A percentile compares a stretch with the other conserved stretches of the same genome.
These are phyloP conservation scores for Trametes maxima DNA, from an alignment of 768 basidiomycete species.

Conservation along the genomic window DNA sequence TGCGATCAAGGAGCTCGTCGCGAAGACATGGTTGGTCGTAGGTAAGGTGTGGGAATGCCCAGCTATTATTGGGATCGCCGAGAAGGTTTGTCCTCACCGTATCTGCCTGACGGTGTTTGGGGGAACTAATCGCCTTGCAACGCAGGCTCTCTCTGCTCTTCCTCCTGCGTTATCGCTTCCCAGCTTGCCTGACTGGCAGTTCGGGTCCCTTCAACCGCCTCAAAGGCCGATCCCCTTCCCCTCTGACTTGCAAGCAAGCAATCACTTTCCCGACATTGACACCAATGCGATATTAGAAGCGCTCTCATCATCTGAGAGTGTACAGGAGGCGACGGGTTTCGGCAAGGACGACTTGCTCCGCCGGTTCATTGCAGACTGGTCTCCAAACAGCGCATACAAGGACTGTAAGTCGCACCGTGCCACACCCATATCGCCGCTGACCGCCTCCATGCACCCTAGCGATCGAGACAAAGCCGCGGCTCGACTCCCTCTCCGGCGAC, in stretches of 20 bases:
- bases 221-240: slow-evolving; percentile 49
- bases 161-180: slow-evolving; percentile 21
- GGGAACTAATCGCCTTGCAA: not conserved
- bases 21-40: slow-evolving; percentile 66
- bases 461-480: slow-evolving; percentile 52
- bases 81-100: slow-evolving; percentile 47
- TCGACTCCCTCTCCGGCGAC: slow-evolving; percentile 65
- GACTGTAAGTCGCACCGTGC: slow-evolving; percentile 61
- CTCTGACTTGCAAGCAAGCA: slow-evolving; percentile 27
- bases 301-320: slow-evolving; percentile 52
- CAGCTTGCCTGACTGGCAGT: slow-evolving; percentile 41
- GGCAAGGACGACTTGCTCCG: slow-evolving; percentile 57
- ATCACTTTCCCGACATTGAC: slow-evolving; percentile 50
- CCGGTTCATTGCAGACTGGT: slow-evolving; percentile 62
- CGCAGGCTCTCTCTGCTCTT: slow-evolving; percentile 19
- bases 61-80: slow-evolving; percentile 54
- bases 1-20: slow-evolving; percentile 64
- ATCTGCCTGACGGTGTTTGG: not conserved
- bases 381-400: slow-evolving; percentile 69
- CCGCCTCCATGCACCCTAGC: slow-evolving; percentile 39
- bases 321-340: slow-evolving; percentile 67
- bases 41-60: slow-evolving; percentile 70
- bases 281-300: slow-evolving; percentile 54
- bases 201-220: slow-evolving; percentile 47
- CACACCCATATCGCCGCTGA: no score